These are phyloP conservation scores for Cystobasidium tubakii DNA, from an alignment of 768 basidiomycete genomes.

Conservation along the genomic window DNA sequence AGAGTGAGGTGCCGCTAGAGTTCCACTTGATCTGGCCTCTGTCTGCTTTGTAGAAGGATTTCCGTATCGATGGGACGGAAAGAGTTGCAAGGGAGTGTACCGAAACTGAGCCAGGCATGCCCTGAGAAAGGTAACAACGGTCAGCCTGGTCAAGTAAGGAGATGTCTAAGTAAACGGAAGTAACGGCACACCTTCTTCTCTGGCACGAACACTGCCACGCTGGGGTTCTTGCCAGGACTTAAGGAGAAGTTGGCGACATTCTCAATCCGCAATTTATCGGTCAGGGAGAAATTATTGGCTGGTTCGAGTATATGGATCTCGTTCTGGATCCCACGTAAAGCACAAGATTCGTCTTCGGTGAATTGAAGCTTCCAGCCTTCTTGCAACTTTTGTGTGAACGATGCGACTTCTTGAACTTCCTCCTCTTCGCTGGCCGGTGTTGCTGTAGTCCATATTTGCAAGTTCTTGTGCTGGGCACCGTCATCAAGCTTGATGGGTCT, in stretches of 20 bases:
- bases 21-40: conserved; percentile 94
- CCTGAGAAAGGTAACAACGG: conserved; percentile 54
- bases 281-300: conserved; percentile 66
- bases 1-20: conserved; percentile 78
- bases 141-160: too few species aligned
- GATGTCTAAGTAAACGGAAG: conserved; percentile 22
- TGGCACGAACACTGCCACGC: conserved; percentile 81
- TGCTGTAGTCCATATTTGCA: conserved; percentile 77
- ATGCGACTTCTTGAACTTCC: conserved; percentile 43
- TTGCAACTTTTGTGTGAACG: conserved; percentile 45
- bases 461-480: conserved; percentile 84
- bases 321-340: conserved; percentile 67
- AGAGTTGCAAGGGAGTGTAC: conserved; percentile 64
- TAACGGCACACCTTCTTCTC: conserved; percentile 72
- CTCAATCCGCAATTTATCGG: conserved; percentile 75
- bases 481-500: conserved; percentile 85
- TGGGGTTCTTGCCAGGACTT: conserved; percentile 78
- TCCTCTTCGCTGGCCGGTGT: conserved; percentile 56
- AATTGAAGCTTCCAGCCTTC: conserved; percentile 64
- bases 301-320: conserved; percentile 81
- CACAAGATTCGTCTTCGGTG: conserved; percentile 80
- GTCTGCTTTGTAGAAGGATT: conserved; percentile 94
- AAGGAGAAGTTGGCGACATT: conserved; percentile 69
- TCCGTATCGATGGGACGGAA: conserved; percentile 65
- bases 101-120: conserved; percentile 78